These are phyloP conservation scores for Atractiella rhizophila DNA, from an alignment of 768 basidiomycete genomes.

Conservation along the genomic window DNA sequence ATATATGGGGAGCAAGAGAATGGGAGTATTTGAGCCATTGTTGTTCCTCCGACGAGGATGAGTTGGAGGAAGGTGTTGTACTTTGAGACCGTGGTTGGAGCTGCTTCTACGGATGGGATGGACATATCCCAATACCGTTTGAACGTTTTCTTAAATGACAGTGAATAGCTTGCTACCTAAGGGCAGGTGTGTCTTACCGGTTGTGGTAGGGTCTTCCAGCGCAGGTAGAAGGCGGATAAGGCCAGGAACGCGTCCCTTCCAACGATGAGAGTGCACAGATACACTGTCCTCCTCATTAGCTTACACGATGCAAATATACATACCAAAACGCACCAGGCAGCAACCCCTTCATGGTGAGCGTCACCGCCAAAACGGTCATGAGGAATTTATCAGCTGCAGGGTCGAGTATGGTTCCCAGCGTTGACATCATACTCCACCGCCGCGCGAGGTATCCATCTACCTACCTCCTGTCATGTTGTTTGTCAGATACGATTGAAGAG, in stretches of 20 bases:
- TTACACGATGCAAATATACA: background rate
- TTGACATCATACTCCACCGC: constrained; percentile 57
- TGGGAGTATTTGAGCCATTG: constrained; percentile 53
- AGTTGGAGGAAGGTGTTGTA: constrained; percentile 83
- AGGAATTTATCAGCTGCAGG: constrained; percentile 90
- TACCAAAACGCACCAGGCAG: constrained; percentile 39
- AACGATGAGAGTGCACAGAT: constrained; percentile 58
- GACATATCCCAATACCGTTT: constrained; percentile 86
- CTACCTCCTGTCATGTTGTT: constrained; percentile 25
- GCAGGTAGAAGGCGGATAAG: constrained; percentile 72
- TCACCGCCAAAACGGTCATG: constrained; percentile 76
- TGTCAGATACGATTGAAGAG: background rate
- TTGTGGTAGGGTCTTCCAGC: constrained; percentile 62
- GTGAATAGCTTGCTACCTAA: background rate
- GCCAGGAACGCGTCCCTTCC: constrained; percentile 69
- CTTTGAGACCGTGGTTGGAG: constrained; percentile 87
- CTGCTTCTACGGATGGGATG: constrained; percentile 80
- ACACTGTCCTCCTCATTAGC: constrained; percentile 30
- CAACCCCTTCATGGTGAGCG: constrained; percentile 55
- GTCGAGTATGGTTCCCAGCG: constrained; percentile 86
- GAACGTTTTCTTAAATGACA: constrained; percentile 48
- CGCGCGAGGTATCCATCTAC: constrained; percentile 77
- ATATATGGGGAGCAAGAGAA: constrained; percentile 33
- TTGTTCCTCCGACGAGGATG: constrained; percentile 66
- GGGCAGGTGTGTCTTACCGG: constrained; percentile 34